phyloP scores from a whole-genome alignment of 2,329 filamentous ascomycete genomes.

The Fusarium penzigii region DNA sequence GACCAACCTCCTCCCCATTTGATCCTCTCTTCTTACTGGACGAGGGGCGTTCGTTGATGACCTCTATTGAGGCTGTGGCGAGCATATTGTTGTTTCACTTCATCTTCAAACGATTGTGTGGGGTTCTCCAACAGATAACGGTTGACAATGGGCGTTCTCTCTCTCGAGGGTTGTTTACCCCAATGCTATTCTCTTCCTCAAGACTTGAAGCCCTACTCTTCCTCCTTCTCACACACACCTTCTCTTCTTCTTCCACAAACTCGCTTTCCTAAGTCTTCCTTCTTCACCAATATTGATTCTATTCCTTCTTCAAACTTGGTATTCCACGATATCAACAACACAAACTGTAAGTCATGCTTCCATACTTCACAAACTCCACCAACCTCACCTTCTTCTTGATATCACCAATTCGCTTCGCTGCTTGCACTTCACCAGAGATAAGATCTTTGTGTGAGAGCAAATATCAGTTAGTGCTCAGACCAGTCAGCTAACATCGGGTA shows the following conservation, averaged over 20 bases:
- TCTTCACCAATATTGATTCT: background rate
- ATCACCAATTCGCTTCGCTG: background rate
- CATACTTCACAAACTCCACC: background rate
- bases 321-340: background rate
- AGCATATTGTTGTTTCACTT: background rate
- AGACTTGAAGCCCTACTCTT: background rate
- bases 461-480: background rate
- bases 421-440: background rate
- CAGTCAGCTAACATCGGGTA: background rate
- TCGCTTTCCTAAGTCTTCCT: background rate
- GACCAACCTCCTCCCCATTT: no score
- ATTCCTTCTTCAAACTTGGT: background rate
- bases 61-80: background rate
- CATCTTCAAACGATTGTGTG: background rate
- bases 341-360: background rate
- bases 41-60: background rate
- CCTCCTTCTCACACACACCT: background rate
- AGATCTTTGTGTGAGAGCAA: background rate
- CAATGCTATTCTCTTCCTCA: background rate
- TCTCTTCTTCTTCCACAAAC: background rate
- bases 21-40: background rate
- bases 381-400: background rate
- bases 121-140: background rate
- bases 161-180: background rate
- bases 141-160: background rate